Base-by-base conservation (phyloP, 306 rosid species). In the Trichosanthes cucumerina region DNA sequence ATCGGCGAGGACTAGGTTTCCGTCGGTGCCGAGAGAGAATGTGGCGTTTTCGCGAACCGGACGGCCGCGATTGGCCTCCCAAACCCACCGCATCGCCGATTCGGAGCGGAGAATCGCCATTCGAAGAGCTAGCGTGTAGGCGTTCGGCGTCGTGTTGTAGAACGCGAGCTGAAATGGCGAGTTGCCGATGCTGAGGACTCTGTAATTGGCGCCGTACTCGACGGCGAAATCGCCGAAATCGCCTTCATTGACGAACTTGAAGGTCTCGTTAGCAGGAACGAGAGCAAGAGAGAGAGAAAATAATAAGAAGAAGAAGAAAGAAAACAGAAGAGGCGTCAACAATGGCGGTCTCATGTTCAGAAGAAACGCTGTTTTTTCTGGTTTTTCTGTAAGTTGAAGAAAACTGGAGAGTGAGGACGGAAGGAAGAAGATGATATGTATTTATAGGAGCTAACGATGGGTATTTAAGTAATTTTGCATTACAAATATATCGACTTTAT, bases 11-110 rank as follows among this genome's bases (percentile, higher is more conserved):
- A 88, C 86, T n/a, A 92, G 88, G 75, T 92, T 92, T 0, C 96
- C 96, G 49, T 90, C 71, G 3, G 77, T 14, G 3, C 84, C 84
- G 21, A 92, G 73, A 0, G 91, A 56, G 71, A 92, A 76, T 7
- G 96, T 89, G 54, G 96, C 93, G 33, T 89, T 88, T 57, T 88
- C 88, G 4, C 85, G 79, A 1, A 90, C 93, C 0, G 93, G 97
- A 77, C 87, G 89, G 58, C 92, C 91, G 19, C 93, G 81, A 2
- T 92, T 92, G 39, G 96, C 96, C 57, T 90, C 96, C 96, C 97
- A 92, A 0, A 89, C 97, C 96, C 97, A 92, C 0, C 88, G 83
- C 9, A 75, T 84, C 0, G 82, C 66, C 2, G 87, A 84, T 53
- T 93, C 97, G 0, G 92, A 84, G 4, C 88, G 89, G 3, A 26